Conservation (phyloP, 139 green algal genomes). For the Chlorella sp. region DNA sequence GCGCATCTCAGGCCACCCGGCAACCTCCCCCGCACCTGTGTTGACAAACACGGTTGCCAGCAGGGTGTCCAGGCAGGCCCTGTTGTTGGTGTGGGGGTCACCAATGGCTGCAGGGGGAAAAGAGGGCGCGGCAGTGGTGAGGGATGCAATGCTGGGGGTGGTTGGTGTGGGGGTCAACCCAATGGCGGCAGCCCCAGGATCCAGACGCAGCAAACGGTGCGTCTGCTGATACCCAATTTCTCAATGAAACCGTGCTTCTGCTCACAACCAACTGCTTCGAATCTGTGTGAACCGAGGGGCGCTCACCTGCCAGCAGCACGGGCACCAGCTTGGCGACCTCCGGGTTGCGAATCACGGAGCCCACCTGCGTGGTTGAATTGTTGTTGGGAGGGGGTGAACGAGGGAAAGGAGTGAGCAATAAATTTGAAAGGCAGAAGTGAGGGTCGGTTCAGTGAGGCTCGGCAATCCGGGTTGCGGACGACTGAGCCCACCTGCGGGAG, state of each 20-base stretch:
- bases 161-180: too few relatives aligned
- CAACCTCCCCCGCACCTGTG: conserved; percentile 77
- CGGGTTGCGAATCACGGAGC: conserved; percentile 93
- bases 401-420: too few relatives aligned
- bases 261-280: background rate
- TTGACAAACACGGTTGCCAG: conserved; percentile 95
- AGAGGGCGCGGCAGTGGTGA: background rate
- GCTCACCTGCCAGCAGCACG: conserved; percentile 69
- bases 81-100: conserved; percentile 82
- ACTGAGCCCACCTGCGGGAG: too few relatives aligned
- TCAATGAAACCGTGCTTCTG: background rate
- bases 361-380: conserved; percentile 65
- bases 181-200: background rate
- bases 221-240: background rate
- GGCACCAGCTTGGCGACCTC: conserved; percentile 90
- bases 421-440: too few relatives aligned
- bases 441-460: too few relatives aligned
- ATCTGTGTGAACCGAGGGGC: too few relatives aligned
- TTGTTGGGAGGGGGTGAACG: background rate
- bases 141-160: background rate
- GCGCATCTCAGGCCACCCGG: too few relatives aligned
- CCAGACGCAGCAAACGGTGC: too few relatives aligned
- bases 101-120: conserved; percentile 73
- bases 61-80: conserved; percentile 73
- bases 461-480: too few relatives aligned